A percentile compares a stretch with the other conserved stretches of the same genome.
These are phyloP conservation scores for Acanthamoeba triangularis DNA, from an alignment of 208 protist species.

Conservation along the genomic window DNA sequence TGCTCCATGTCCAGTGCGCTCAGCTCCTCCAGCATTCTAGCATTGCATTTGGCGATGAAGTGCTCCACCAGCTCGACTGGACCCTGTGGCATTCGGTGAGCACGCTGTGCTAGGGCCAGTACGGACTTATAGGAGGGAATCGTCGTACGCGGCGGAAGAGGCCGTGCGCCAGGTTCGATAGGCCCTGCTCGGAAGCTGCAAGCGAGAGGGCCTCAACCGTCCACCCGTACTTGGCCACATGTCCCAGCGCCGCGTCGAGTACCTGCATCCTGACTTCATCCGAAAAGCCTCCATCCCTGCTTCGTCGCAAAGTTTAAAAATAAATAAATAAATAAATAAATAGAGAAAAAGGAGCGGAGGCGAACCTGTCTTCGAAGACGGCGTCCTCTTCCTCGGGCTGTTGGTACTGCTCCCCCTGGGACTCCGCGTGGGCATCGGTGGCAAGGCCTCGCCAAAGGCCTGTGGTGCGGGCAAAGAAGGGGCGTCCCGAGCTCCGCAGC, in stretches of 20 bases:
- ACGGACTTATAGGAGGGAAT: no score
- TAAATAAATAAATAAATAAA: neutral
- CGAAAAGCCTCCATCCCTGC: neutral
- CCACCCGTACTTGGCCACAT: constrained; percentile 52
- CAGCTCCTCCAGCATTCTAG: neutral
- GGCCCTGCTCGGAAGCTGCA: neutral
- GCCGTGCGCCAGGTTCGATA: constrained; percentile 26
- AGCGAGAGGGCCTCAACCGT: constrained; percentile 43
- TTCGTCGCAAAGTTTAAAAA: neutral
- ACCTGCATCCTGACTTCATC: neutral
- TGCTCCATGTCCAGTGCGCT: constrained; percentile 33
- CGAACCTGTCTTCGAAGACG: neutral
- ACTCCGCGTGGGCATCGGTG: neutral
- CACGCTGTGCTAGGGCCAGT: neutral
- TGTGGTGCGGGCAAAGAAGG: neutral
- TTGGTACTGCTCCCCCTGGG: neutral
- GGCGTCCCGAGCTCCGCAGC: neutral
- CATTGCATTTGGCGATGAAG: constrained; percentile 10
- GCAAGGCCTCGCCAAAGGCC: neutral
- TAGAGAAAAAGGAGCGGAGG: neutral
- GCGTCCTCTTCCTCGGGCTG: neutral
- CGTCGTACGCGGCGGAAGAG: constrained; percentile 57
- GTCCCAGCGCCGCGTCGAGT: neutral
- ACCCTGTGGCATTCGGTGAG: neutral
- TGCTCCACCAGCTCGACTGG: constrained; percentile 54